Evolutionary conservation across 352 stramenopile species (phyloP).

Genomic region (Peronospora destructor): DNA sequence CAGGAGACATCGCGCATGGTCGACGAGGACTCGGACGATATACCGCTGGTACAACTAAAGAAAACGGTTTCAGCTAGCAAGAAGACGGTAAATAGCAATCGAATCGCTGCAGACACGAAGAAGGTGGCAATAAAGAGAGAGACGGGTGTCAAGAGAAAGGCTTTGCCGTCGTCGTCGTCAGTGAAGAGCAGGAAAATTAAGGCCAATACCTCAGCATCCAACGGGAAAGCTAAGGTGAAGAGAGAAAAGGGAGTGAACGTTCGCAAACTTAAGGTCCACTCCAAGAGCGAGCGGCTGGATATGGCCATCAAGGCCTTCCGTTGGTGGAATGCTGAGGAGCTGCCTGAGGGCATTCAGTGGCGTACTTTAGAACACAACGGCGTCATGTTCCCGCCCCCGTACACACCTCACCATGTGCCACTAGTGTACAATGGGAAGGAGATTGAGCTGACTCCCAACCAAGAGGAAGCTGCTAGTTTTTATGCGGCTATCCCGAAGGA

Average conservation of each 20-base stretch:
- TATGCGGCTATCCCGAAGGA: constrained; percentile 95
- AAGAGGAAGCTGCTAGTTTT: constrained; percentile 94
- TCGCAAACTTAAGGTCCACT: constrained; percentile 90
- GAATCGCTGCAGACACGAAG: constrained; percentile 17
- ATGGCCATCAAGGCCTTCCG: constrained; percentile 98
- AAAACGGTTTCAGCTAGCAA: constrained; percentile 61
- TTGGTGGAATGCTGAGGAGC: constrained; percentile 97
- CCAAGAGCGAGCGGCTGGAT: constrained; percentile 90
- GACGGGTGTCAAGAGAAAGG: constrained; percentile 53
- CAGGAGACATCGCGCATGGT: constrained; percentile 24
- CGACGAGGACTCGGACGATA: constrained; percentile 64
- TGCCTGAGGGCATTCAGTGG: constrained; percentile 95
- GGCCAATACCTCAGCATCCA: constrained; percentile 13
- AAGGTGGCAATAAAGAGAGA: constrained; percentile 45
- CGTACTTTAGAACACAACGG: constrained; percentile 98
- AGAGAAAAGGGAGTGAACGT: constrained; percentile 40
- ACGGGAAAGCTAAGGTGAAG: constrained; percentile 45
- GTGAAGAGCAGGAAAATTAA: constrained; percentile 47
- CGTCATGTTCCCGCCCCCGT: constrained; percentile 94
- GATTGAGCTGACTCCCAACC: constrained; percentile 89
- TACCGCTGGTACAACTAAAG: constrained; percentile 80
- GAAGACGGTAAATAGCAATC: constrained; percentile 16
- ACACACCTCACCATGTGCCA: constrained; percentile 93
- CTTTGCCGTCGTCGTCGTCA: constrained; percentile 15
- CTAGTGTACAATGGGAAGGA: constrained; percentile 91